These are phyloP conservation scores for Ophiocordyceps camponoti-leonardi DNA, from an alignment of 2,329 filamentous ascomycete species.

Conservation along the genomic window DNA sequence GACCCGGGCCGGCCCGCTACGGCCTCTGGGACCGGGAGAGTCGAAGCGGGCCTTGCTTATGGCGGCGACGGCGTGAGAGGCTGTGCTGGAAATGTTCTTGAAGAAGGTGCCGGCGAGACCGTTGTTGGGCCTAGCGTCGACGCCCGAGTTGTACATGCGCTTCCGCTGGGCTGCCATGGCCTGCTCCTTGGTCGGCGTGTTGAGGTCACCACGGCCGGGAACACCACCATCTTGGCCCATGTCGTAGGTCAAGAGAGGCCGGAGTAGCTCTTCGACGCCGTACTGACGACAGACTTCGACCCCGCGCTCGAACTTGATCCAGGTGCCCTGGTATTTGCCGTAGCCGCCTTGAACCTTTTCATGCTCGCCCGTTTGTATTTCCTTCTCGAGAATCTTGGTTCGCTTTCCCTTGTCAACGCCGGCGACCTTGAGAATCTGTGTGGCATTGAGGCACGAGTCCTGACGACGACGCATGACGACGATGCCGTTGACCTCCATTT, in stretches of 20 bases:
- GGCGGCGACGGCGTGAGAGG: conserved; percentile 82
- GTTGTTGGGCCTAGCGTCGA: conserved; percentile 50
- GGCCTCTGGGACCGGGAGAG: conserved; percentile 56
- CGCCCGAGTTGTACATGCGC: conserved; percentile 58
- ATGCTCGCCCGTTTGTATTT: conserved; percentile 89
- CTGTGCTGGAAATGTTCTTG: conserved; percentile 87
- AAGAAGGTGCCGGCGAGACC: conserved; percentile 77
- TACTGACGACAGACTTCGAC: conserved; percentile 78
- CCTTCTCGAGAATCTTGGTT: conserved; percentile 94
- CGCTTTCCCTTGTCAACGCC: conserved; percentile 95
- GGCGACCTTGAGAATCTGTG: conserved; percentile 93
- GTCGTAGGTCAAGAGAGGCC: conserved; percentile 63
- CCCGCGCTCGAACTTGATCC: conserved; percentile 88
- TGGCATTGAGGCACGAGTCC: conserved; percentile 95
- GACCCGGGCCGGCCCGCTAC: conserved; percentile 46
- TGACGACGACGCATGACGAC: conserved; percentile 91
- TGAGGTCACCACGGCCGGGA: conserved; percentile 57
- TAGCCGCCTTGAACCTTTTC: conserved; percentile 98
- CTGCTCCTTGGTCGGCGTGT: conserved; percentile 96
- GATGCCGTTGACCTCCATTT: conserved; percentile 90
- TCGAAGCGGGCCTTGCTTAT: conserved; percentile 94
- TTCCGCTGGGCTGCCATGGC: conserved; percentile 94
- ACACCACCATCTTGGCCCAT: conserved; percentile 59
- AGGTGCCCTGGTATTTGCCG: conserved; percentile 97
- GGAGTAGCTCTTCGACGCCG: conserved; percentile 58